Evolutionary conservation across 164 flowering plant genomes (phyloP).

Genomic region (Umbellularia californica): DNA sequence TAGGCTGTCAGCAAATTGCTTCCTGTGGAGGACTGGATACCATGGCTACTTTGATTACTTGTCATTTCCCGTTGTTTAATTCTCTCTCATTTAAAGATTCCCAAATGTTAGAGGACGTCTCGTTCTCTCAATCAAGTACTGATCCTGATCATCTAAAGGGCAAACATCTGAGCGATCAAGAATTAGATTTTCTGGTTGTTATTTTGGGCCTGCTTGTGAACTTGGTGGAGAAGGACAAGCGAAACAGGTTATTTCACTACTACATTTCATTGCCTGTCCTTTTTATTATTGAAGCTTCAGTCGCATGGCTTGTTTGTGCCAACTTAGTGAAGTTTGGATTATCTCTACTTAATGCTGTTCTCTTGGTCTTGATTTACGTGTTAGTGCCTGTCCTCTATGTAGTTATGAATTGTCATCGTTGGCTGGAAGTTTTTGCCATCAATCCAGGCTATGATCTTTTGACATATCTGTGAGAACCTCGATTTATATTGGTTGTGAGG

Average conservation of each 20-base stretch:
- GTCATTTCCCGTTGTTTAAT: constrained; percentile 74
- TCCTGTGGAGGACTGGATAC: constrained; percentile 80
- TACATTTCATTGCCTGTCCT: neutral
- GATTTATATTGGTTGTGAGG: too few species aligned
- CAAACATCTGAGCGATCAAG: constrained; percentile 64
- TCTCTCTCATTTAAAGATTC: constrained; percentile 21
- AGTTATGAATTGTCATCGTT: too few species aligned
- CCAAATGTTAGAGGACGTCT: constrained; percentile 19
- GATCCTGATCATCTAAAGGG: constrained; percentile 30
- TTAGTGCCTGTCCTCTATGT: neutral
- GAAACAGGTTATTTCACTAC: constrained; percentile 55
- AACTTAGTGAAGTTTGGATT: neutral
- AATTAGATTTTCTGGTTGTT: constrained; percentile 92
- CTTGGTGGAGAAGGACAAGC: constrained; percentile 88
- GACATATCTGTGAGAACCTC: too few species aligned
- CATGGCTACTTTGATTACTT: constrained; percentile 63
- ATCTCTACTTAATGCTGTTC: neutral
- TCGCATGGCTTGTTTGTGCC: neutral
- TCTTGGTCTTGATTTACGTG: neutral
- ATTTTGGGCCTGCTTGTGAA: constrained; percentile 94
- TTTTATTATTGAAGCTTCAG: neutral
- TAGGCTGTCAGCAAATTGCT: constrained; percentile 93
- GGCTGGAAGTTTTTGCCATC: too few species aligned
- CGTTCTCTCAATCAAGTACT: constrained; percentile 16
- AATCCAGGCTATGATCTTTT: too few species aligned